Evolutionary conservation across 2,329 filamentous ascomycete species (phyloP).

Genomic region (Ascochyta viciae-villosae): DNA sequence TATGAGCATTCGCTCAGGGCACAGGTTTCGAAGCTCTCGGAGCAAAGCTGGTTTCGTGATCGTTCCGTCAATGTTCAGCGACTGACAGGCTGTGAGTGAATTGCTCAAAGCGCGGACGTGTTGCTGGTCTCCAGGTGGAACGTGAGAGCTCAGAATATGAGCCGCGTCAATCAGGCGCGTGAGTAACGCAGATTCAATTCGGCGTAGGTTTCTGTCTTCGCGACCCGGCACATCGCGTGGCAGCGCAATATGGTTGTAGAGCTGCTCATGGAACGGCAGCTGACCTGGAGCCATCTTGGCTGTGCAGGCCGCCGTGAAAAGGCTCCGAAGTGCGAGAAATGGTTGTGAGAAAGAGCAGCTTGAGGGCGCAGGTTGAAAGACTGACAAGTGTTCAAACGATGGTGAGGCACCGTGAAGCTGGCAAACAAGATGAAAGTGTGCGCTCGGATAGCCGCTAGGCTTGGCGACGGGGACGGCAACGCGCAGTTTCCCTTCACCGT

Average conservation of each 20-base stretch:
- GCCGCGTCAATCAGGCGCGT: constrained; percentile 38
- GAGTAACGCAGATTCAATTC: constrained; percentile 39
- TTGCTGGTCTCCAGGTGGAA: constrained; percentile 13
- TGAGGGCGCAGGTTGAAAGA: not conserved
- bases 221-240: constrained; percentile 49
- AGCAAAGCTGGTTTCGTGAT: constrained; percentile 32
- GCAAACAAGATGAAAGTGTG: constrained; percentile 9
- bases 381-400: not conserved
- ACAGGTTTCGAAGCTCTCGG: constrained; percentile 26
- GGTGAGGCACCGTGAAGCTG: not conserved
- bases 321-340: not conserved
- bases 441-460: constrained; percentile 12
- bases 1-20: constrained; percentile 45
- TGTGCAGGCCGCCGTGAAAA: not conserved
- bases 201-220: constrained; percentile 38
- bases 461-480: constrained; percentile 4
- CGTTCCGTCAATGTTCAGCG: constrained; percentile 32
- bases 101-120: constrained; percentile 24
- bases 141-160: constrained; percentile 22
- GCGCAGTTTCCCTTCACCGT: constrained; percentile 8
- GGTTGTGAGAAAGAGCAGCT: not conserved
- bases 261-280: constrained; percentile 26
- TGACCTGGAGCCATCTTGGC: constrained; percentile 27
- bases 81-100: constrained; percentile 24
- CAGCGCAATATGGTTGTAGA: constrained; percentile 49